Evolutionary conservation across 1,284 basidiomycete genomes (phyloP), one percentile per base, ranked within the genome.

Genomic region (Abortiporus biennis): DNA sequence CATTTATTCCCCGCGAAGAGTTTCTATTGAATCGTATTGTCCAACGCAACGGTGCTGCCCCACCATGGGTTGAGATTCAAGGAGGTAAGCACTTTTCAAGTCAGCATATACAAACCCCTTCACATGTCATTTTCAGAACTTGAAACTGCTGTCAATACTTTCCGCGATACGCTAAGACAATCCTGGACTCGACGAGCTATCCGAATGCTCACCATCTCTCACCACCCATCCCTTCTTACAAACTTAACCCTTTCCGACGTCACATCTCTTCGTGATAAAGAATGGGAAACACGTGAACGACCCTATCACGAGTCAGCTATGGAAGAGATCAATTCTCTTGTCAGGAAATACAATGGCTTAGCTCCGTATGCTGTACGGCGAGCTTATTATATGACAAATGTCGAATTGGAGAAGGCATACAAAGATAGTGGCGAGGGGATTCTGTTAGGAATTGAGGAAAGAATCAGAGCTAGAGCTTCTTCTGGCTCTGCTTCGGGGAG

Each of bases 21-120:
- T 88, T 85, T 50, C 66, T 93, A 39, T 85, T 94, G 85, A 94
- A 94, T 55, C 77, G 91, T 11, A 92, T 94, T 45, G 76, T 95
- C 15, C 85, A 91, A 54, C 69, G 80, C 29, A 88, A 92, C 54
- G 89, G 87, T 12, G 88, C 85, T 2, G 77, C 82, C 1, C 92
- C 92, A n/a, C 86, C 90, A 2, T 95, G 90, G 90, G 84, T 95
- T 3, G 91, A 94, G 61, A 55, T 92, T 24, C 92, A 93, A 61
- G 67, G 71, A 46, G 81, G 83, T 80, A 46, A 40, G 73, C 33
- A 16, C 24, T 5, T 12, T 11, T 37, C 13, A n/a, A 27, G 25
- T 29, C 19, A 13, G 12, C 38, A 29, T 29, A 29, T 39, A 9
- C 23, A 40, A 13, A 25, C 8, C 21, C 8, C 22, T 8, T 32